Percentiles rank a stretch among this genome's conserved stretches.
Evolutionary conservation across 306 rosid genomes (phyloP).

Genomic region (Prosopis cineraria): DNA sequence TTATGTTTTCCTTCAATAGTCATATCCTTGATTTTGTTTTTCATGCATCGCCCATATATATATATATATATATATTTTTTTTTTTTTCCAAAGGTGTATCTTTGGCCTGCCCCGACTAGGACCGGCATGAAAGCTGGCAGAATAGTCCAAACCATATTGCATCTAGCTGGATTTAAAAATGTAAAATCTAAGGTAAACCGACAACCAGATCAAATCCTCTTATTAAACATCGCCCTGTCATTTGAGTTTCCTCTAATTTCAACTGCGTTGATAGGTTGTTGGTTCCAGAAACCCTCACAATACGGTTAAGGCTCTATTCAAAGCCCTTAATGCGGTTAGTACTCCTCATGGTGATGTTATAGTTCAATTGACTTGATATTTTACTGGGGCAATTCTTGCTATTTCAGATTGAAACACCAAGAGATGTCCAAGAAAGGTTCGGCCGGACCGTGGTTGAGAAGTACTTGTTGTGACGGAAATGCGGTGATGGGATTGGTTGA

Average conservation of each 20-base stretch:
- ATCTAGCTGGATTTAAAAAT: slow-evolving; percentile 89
- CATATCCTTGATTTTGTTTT: not conserved
- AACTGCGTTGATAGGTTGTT: slow-evolving; percentile 56
- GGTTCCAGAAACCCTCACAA: slow-evolving; percentile 92
- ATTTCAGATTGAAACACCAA: slow-evolving; percentile 85
- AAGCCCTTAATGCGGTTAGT: slow-evolving; percentile 88
- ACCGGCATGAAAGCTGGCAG: slow-evolving; percentile 91
- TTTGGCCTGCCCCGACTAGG: slow-evolving; percentile 90
- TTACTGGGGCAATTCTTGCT: slow-evolving; percentile 14
- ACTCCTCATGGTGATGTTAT: slow-evolving; percentile 30
- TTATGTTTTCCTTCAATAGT: slow-evolving; percentile 2
- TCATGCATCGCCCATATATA: slow-evolving; percentile 22
- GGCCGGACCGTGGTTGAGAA: slow-evolving; percentile 95
- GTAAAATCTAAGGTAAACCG: slow-evolving; percentile 85
- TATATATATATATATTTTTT: no score
- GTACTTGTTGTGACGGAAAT: slow-evolving; percentile 57
- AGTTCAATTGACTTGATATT: slow-evolving; percentile 23
- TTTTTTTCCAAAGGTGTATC: slow-evolving; percentile 64
- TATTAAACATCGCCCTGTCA: slow-evolving; percentile 22
- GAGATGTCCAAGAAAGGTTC: slow-evolving; percentile 86
- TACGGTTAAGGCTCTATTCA: slow-evolving; percentile 86
- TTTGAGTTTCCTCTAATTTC: slow-evolving; percentile 32
- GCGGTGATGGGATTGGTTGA: slow-evolving; percentile 38
- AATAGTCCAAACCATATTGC: slow-evolving; percentile 75
- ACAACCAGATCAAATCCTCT: slow-evolving; percentile 17